Conservation (phyloP, 139 green algal genomes). For the Diplosphaera chodatii region DNA sequence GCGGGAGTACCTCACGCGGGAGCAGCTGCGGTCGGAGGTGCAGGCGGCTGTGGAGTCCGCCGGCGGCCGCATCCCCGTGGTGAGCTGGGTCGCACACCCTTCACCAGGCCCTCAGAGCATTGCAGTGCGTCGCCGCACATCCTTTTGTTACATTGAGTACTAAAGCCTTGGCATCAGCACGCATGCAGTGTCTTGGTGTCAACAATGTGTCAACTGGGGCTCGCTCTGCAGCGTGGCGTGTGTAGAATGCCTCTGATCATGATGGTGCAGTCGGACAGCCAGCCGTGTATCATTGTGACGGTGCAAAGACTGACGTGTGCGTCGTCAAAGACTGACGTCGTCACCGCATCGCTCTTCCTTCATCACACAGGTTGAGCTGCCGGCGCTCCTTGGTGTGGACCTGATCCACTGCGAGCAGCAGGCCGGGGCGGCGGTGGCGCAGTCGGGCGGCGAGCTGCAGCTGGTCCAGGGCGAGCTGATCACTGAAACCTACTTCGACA, state of each 20-base stretch:
- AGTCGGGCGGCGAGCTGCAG: slow-evolving; percentile 26
- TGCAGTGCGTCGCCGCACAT: no score
- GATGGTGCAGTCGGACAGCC: no score
- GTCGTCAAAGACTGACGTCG: no score
- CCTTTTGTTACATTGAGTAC: slow-evolving; percentile 29
- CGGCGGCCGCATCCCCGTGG: slow-evolving; percentile 66
- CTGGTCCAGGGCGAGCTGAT: slow-evolving; percentile 82
- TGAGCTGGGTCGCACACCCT: slow-evolving; percentile 12
- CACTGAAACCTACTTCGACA: slow-evolving; percentile 72
- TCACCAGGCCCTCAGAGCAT: no score
- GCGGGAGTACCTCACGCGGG: slow-evolving; percentile 75
- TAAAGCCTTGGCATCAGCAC: slow-evolving; percentile 70
- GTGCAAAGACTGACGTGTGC: no score
- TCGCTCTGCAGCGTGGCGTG: no score
- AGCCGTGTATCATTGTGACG: no score
- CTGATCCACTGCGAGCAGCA: slow-evolving; percentile 49
- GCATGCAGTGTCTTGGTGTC: no score
- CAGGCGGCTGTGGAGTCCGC: slow-evolving; percentile 21
- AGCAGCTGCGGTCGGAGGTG: slow-evolving; percentile 54
- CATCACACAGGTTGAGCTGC: slow-evolving; percentile 54
- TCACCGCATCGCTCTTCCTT: no score
- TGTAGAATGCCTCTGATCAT: no score
- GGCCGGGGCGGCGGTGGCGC: slow-evolving; percentile 2
- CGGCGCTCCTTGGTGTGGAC: slow-evolving; percentile 64
- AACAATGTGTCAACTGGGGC: no score